Evolutionary conservation across 176 grass and related monocot species (phyloP).

Genomic region (Elymus sibiricus): DNA sequence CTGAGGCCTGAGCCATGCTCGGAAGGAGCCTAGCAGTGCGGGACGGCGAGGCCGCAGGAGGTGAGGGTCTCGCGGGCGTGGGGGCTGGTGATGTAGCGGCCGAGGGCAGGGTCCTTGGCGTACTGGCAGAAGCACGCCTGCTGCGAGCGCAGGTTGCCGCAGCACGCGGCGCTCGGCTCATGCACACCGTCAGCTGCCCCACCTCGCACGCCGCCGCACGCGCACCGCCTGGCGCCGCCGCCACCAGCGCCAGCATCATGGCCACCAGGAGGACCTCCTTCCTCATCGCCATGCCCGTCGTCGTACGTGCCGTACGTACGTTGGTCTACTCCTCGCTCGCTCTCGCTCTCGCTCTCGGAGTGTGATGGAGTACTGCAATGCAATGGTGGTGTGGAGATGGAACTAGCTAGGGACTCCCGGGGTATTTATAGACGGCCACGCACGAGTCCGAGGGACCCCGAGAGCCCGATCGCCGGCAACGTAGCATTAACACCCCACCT

Average conservation of each 20-base stretch:
- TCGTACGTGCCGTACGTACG: too few relatives aligned
- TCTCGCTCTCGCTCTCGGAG: neutral
- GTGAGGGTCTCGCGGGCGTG: neutral
- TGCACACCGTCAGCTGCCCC: constrained; percentile 17
- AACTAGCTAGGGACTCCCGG: too few relatives aligned
- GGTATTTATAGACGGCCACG: too few relatives aligned
- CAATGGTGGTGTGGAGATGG: too few relatives aligned
- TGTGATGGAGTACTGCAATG: neutral
- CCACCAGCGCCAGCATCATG: neutral
- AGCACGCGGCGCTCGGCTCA: constrained; percentile 10
- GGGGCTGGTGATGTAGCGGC: constrained; percentile 14
- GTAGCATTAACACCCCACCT: too few relatives aligned
- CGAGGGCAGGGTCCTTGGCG: constrained; percentile 23
- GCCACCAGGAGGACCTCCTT: neutral
- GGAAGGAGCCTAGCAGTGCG: neutral
- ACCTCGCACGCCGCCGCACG: constrained; percentile 1
- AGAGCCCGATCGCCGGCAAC: too few relatives aligned
- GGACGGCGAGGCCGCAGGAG: neutral
- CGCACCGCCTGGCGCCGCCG: neutral
- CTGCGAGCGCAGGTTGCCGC: constrained; percentile 15
- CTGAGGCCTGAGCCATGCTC: too few relatives aligned
- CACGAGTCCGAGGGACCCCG: too few relatives aligned
- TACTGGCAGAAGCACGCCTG: constrained; percentile 33
- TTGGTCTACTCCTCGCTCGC: neutral
- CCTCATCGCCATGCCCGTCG: neutral